Evolutionary conservation across 306 rosid species (phyloP), one percentile per base, ranked within the genome.

Genomic region (Astragalus glycyphyllos): DNA sequence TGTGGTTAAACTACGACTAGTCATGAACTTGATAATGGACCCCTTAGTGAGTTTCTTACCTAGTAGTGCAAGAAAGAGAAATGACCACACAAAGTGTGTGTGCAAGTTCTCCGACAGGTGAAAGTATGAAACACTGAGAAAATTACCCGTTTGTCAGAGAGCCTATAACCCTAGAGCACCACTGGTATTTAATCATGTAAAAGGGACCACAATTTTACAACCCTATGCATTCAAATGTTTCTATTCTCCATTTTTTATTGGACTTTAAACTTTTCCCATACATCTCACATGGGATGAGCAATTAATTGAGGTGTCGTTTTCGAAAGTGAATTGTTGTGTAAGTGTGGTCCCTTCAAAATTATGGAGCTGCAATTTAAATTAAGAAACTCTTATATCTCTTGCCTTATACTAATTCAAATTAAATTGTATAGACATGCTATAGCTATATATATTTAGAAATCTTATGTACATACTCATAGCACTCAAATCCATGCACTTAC

Each of bases 161-260:
- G 4, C 29, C 47, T 68, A 15, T 40, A 58, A 6, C 26, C 34
- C 8, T 38, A 9, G 2, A 63, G 15, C 12, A 20, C 5, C 12
- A 12, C 23, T 44, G 44, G 35, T 59, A 60, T 31, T 34, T 51
- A 58, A 57, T 75, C 54, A 80, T 74, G 65, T 32, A 11, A 32
- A 58, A 29, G 84, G 86, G 85, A 82, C 82, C 84, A 75, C 81
- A 77, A 74, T 11, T 8, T 68, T 5, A n/a, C 6, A 23, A 23
- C 29, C 29, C 29, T 2, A 23, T 23, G 29, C 29, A 23, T 67
- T 86, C 74, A 78, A 86, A 73, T 81, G 71, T 76, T 82, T 84
- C 74, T 78, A 71, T 79, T 77, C 81, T 69, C 65, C 9, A 23
- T 72, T 69, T 76, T 76, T 60, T 68, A 82, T 53, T 20, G 8